phyloP scores from a whole-genome alignment of 257 asterid genomes.

The Solanum piurae region DNA sequence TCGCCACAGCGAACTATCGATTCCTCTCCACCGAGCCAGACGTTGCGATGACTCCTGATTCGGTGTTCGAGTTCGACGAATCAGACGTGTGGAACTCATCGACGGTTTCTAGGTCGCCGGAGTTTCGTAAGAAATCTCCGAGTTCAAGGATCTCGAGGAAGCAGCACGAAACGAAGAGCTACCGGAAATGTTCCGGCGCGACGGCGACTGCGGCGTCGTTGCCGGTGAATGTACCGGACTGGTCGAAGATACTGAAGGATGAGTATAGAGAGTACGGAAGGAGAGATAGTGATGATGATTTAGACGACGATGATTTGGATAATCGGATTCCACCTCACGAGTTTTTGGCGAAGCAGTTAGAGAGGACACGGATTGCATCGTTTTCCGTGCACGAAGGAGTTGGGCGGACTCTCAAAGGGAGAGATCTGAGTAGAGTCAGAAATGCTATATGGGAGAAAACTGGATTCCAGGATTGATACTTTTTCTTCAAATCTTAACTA shows the following conservation, averaged over 20 bases:
- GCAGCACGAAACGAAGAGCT: not conserved
- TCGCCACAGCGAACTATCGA: not conserved
- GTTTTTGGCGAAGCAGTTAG: slow-evolving; percentile 28
- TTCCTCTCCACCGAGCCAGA: slow-evolving; percentile 1
- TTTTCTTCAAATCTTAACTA: not conserved
- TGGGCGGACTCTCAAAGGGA: slow-evolving; percentile 90
- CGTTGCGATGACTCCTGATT: not conserved
- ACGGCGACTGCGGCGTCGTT: slow-evolving; percentile 1
- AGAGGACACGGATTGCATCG: slow-evolving; percentile 52
- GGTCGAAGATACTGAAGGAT: slow-evolving; percentile 28
- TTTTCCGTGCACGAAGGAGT: slow-evolving; percentile 90
- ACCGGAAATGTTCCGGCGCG: not conserved
- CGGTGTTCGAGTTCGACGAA: slow-evolving; percentile 13
- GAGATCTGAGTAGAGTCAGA: slow-evolving; percentile 95
- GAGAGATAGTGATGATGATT: slow-evolving; percentile 1
- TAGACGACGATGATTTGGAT: not conserved
- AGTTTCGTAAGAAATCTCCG: not conserved
- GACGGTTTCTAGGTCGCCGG: slow-evolving; percentile 1
- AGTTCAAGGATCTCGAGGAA: slow-evolving; percentile 1
- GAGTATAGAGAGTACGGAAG: slow-evolving; percentile 11
- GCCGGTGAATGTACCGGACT: slow-evolving; percentile 25
- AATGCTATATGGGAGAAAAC: slow-evolving; percentile 96
- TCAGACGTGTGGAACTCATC: slow-evolving; percentile 17
- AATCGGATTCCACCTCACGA: slow-evolving; percentile 27
- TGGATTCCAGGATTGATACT: slow-evolving; percentile 56